These are phyloP conservation scores for Gracilaria gracilis DNA, from an alignment of 23 red algal genomes.

Conservation along the genomic window DNA sequence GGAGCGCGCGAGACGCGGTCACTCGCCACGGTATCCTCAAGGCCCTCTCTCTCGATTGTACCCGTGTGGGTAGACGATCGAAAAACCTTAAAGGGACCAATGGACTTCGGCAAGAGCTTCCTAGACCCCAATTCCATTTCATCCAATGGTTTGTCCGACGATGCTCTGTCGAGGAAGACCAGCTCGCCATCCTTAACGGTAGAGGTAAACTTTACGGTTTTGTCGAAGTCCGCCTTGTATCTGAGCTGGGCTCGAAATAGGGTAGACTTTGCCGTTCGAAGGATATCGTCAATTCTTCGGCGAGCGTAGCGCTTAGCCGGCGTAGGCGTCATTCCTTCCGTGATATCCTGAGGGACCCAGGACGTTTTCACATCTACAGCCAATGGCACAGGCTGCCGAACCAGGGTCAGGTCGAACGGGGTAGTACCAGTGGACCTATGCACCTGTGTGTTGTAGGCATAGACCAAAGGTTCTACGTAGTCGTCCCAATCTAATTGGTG, in stretches of 20 bases:
- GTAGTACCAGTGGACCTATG: slow-evolving; percentile 28
- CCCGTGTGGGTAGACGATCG: not conserved
- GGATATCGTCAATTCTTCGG: not conserved
- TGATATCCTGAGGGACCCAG: not conserved
- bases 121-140: not conserved
- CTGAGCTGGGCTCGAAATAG: not conserved
- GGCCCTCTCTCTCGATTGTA: not conserved
- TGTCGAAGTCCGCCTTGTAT: slow-evolving; percentile 18
- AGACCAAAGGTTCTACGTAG: slow-evolving; percentile 24
- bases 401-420: slow-evolving; percentile 33
- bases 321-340: not conserved
- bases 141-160: not conserved
- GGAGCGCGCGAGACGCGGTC: not conserved
- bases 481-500: slow-evolving; percentile 42
- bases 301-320: not conserved
- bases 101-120: not conserved
- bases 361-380: not conserved
- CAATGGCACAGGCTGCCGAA: not conserved
- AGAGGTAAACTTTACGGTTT: not conserved
- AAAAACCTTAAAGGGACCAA: not conserved
- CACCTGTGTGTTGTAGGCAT: slow-evolving; percentile 44
- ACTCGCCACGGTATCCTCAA: not conserved
- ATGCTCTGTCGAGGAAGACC: not conserved
- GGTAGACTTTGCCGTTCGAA: not conserved
- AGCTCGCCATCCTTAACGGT: not conserved